Conservation (phyloP, 768 basidiomycete species). For the Amanita subjunquillea region DNA sequence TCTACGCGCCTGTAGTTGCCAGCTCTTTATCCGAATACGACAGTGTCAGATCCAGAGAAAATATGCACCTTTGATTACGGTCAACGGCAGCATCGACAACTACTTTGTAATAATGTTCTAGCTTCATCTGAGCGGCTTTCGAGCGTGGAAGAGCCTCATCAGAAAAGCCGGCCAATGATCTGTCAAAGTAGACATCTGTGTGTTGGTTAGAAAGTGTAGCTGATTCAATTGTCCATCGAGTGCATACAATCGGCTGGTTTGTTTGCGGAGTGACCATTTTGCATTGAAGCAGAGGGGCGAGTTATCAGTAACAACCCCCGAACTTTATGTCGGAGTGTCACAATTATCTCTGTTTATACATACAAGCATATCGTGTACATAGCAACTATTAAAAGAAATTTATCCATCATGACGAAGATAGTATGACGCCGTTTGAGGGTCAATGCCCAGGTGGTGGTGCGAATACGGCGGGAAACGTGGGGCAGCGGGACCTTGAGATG, state of each 20-base stretch:
- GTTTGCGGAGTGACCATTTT: conserved; percentile 7
- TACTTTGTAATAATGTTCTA: conserved; percentile 95
- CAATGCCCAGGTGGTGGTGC: not conserved
- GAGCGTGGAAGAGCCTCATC: conserved; percentile 76
- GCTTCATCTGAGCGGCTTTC: conserved; percentile 86
- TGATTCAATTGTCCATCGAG: conserved; percentile 2
- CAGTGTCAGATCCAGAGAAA: conserved; percentile 5
- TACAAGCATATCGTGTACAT: not conserved
- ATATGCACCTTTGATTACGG: conserved; percentile 69
- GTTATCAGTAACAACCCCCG: not conserved
- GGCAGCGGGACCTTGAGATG: not conserved
- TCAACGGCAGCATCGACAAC: conserved; percentile 94
- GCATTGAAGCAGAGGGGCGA: conserved; percentile 10
- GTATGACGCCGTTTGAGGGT: not conserved
- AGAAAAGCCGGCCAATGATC: conserved; percentile 66
- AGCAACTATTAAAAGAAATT: not conserved
- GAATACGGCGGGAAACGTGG: not conserved
- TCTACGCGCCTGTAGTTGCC: conserved; percentile 64
- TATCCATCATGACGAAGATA: not conserved
- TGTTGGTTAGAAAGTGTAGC: conserved; percentile 16
- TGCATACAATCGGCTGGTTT: conserved; percentile 25
- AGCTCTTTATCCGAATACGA: not conserved
- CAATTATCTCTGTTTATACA: not conserved
- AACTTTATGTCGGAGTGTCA: not conserved
- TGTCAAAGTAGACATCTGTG: conserved; percentile 85